Base-by-base conservation (phyloP, 2,329 filamentous ascomycete genomes). In the Aspergillaceae sp. region DNA sequence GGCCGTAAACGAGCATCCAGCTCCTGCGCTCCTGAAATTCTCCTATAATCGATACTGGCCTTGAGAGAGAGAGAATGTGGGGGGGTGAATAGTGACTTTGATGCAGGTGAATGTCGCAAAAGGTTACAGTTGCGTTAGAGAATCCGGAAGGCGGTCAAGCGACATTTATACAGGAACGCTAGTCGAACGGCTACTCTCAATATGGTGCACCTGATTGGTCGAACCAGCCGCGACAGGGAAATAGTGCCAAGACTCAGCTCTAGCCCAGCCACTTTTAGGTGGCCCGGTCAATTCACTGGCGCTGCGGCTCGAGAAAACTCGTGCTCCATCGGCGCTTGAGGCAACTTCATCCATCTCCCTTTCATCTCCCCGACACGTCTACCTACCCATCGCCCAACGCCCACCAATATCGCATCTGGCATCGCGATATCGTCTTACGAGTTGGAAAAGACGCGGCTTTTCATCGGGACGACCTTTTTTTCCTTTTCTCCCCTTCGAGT, bases 311-410 rank as follows among this genome's bases (percentile, higher is more conserved):
- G 57, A 58, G 67, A 69, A 68, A 68, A 63, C 60, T 66, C 62
- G 57, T 62, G 57, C 59, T 60, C 60, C 61, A 64, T 64, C 62
- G 52, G 54, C 60, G 56, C 58, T 56, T 56, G 60, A 69, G 65
- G 64, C 63, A 59, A 68, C 60, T 57, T 60, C 59, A 56, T 62
- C 60, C 61, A 61, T 63, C 64, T 60, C 62, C 63, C 63, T 65
- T 66, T 65, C 66, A 68, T 62, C 67, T 56, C 59, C 57, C 55
- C 59, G 56, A 63, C 56, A 56, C 55, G 48, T 19, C 54, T 55
- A 48, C 53, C 51, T 48, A 42, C 48, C 51, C 59, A 59, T 60
- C 63, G 51, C 54, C 56, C 62, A 61, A 58, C 57, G 45, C 52
- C 56, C 49, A 50, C 61, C 56, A 61, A 60, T 64, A 69, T 70